A percentile compares a stretch with the other conserved stretches of the same genome.
phyloP scores from a whole-genome alignment of 1,284 basidiomycete species.

The Acaromyces ingoldii region DNA sequence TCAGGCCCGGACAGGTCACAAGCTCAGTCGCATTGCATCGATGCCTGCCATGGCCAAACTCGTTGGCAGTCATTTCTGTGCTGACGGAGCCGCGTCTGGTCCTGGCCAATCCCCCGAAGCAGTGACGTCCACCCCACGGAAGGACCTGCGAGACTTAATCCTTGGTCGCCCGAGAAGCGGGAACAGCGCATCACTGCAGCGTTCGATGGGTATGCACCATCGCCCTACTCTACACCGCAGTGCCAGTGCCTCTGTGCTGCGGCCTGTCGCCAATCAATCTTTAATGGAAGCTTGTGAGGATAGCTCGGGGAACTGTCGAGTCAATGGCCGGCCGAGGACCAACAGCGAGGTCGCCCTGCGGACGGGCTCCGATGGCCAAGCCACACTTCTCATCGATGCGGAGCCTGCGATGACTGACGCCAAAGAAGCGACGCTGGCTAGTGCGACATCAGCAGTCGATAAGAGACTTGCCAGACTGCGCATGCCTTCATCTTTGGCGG shows the following conservation, averaged over 20 bases:
- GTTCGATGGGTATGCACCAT: neutral
- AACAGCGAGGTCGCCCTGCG: too few species aligned
- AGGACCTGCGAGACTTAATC: conserved; percentile 2
- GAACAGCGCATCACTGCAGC: too few species aligned
- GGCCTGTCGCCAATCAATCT: too few species aligned
- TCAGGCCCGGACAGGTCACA: neutral
- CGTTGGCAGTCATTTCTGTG: too few species aligned
- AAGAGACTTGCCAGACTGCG: neutral
- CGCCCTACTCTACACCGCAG: neutral
- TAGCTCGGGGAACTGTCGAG: too few species aligned
- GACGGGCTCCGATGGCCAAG: too few species aligned
- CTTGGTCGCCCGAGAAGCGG: too few species aligned
- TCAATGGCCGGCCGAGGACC: too few species aligned
- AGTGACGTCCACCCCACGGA: neutral
- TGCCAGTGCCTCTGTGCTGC: too few species aligned
- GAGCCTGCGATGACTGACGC: neutral
- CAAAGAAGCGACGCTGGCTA: neutral
- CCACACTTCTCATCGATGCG: neutral
- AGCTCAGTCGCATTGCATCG: neutral
- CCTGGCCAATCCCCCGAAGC: neutral
- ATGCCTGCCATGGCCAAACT: neutral
- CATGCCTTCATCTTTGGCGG: neutral
- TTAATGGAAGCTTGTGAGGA: too few species aligned
- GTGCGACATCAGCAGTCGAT: neutral
- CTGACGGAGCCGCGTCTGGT: too few species aligned